Conservation (phyloP, 305 asterid genomes). For the Fraxinus dipetala region DNA sequence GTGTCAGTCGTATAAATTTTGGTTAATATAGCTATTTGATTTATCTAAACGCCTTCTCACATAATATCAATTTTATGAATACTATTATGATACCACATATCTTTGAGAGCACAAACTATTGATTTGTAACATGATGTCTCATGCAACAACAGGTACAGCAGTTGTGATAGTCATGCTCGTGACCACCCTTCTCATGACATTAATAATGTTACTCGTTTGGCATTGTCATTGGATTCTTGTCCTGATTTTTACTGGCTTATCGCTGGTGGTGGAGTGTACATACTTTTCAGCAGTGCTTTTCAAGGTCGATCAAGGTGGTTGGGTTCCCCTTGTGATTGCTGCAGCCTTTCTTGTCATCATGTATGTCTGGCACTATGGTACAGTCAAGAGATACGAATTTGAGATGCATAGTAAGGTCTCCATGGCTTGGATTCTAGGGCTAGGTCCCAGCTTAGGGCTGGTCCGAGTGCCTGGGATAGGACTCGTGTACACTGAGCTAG, state of each 20-base stretch:
- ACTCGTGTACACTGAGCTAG: constrained; percentile 93
- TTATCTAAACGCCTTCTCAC: not conserved
- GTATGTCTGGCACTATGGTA: constrained; percentile 93
- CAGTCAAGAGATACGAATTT: constrained; percentile 80
- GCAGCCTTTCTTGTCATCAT: constrained; percentile 78
- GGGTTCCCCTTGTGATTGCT: constrained; percentile 95
- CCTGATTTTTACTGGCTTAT: not conserved
- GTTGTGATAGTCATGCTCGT: not conserved
- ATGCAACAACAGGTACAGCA: not conserved
- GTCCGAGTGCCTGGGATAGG: constrained; percentile 98
- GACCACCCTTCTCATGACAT: not conserved
- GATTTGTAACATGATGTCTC: not conserved
- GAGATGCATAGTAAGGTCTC: constrained; percentile 98
- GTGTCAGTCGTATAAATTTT: not conserved
- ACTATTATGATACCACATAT: not conserved
- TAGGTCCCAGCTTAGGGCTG: constrained; percentile 90
- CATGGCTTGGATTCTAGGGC: constrained; percentile 93
- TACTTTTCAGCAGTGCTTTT: constrained; percentile 84
- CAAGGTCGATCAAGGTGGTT: constrained; percentile 91
- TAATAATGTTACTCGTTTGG: not conserved
- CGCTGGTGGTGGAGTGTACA: not conserved
- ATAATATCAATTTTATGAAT: not conserved
- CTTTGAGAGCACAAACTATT: not conserved
- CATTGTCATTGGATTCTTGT: not conserved
- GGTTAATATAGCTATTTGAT: not conserved